Base-by-base conservation (phyloP, 129 eudicot genomes). In the Flaveria ramosissima region DNA sequence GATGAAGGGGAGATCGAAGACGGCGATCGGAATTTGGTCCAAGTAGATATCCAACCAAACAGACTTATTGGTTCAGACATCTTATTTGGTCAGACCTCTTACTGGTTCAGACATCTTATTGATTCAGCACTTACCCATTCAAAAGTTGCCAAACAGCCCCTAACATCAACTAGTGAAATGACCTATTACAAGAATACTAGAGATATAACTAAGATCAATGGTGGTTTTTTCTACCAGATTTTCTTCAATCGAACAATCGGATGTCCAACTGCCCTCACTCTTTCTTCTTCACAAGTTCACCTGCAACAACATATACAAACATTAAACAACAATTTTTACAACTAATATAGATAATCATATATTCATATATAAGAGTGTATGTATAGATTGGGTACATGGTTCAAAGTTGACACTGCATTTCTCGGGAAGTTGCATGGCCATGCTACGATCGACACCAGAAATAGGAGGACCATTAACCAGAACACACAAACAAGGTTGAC, bases 391-490 rank as follows among this genome's bases (percentile, higher is more conserved):
- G 72, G 60, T 85, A 91, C 99, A 95, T 84, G 96, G 97, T 51
- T 89, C 92, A 20, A 91, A 95, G 85, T 85, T 91, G 68, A 90
- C 85, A 14, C 87, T 66, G 86, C 99, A 95, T 79, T 89, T 95
- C 68, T 91, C 89, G 3, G 99, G 97, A 67, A 95, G 96, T 86
- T 87, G 96, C 88, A 89, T 55, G 64, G 97, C 99, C 94, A 91
- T 88, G 88, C 71, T 81, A 16, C 97, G 96, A 71, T 95, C 97
- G 16, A 95, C 97, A 6, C 99, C 99, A 7, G 97, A 83, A 41
- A 95, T 91, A 2, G 97, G 99, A 71, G 99, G 99, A 64, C 99
- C 99, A 43, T 86, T 95, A 36, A 92, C 83, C 41, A 95, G 91
- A 57, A 91, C 92, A 61, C 99, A 95, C 61, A 95, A 79, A 78